phyloP scores from a whole-genome alignment of 768 basidiomycete species.

The Termitomyces sp. region DNA sequence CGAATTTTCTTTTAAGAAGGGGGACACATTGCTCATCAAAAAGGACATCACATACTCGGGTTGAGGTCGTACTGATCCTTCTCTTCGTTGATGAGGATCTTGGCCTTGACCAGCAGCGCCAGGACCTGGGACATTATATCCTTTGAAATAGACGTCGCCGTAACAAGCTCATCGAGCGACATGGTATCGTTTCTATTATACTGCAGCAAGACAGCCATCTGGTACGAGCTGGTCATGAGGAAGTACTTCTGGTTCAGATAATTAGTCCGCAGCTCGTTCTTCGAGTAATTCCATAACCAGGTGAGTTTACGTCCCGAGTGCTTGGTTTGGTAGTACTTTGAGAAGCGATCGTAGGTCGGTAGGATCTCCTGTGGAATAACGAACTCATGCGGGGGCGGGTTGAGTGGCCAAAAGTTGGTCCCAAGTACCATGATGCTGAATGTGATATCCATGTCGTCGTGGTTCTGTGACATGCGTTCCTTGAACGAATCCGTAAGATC shows the following conservation, averaged over 20 bases:
- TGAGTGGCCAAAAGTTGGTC: constrained; percentile 96
- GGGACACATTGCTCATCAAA: constrained; percentile 1
- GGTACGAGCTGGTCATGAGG: constrained; percentile 93
- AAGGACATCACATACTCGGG: constrained; percentile 38
- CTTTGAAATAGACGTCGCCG: constrained; percentile 77
- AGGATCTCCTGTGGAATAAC: constrained; percentile 85
- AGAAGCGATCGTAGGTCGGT: constrained; percentile 88
- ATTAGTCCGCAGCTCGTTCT: constrained; percentile 94
- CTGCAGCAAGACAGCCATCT: constrained; percentile 93
- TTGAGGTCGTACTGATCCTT: constrained; percentile 90
- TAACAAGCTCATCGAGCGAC: constrained; percentile 72
- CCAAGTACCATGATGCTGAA: constrained; percentile 94
- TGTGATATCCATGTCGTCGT: constrained; percentile 86
- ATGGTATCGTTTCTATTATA: constrained; percentile 93
- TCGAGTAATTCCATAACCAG: constrained; percentile 98
- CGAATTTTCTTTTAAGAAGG: neutral
- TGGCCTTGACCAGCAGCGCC: constrained; percentile 79
- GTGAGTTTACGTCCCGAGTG: constrained; percentile 94
- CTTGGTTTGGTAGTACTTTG: constrained; percentile 91
- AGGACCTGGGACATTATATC: constrained; percentile 74
- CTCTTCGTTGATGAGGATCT: constrained; percentile 87
- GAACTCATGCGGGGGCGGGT: constrained; percentile 81
- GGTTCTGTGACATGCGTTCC: constrained; percentile 87
- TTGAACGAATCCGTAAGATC: constrained; percentile 97
- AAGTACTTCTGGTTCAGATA: constrained; percentile 96